Evolutionary conservation across 176 grass and related monocot species (phyloP).

Genomic region (Raddia distichophylla): DNA sequence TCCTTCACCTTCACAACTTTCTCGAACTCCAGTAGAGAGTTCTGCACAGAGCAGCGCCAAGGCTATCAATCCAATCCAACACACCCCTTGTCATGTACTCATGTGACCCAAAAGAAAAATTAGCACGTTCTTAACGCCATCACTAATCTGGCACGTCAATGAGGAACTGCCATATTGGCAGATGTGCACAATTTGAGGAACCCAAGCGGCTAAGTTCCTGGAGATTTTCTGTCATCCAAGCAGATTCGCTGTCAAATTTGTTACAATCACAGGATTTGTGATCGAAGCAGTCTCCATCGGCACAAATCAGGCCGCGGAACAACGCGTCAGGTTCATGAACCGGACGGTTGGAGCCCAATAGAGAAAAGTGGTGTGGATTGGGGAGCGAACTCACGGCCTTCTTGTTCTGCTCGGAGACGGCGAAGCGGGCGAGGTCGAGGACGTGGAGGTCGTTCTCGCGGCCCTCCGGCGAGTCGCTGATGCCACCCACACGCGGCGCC

Average conservation of each 20-base stretch:
- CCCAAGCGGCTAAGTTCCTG: not conserved
- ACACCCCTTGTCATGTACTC: not conserved
- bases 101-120: not conserved
- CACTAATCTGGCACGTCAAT: not conserved
- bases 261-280: not conserved
- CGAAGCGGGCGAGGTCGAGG: conserved; percentile 73
- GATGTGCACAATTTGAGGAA: not conserved
- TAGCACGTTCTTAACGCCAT: not conserved
- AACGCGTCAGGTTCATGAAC: not conserved
- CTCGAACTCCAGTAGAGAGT: conserved; percentile 55
- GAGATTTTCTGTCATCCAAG: not conserved
- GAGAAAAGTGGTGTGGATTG: not conserved
- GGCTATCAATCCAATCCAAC: not conserved
- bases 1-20: conserved; percentile 62
- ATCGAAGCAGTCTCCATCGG: not conserved
- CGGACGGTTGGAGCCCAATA: not conserved
- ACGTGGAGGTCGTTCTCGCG: conserved; percentile 61
- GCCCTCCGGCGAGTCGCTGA: conserved; percentile 41
- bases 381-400: conserved; percentile 52
- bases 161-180: not conserved
- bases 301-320: not conserved
- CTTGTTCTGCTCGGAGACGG: conserved; percentile 85
- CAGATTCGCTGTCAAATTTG: not conserved
- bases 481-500: conserved; percentile 37
- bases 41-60: conserved; percentile 37